Percentiles rank a stretch among this genome's conserved stretches.
Conservation (phyloP, 1,139 yeast genomes). For the Arxiozyma slooffiae region DNA sequence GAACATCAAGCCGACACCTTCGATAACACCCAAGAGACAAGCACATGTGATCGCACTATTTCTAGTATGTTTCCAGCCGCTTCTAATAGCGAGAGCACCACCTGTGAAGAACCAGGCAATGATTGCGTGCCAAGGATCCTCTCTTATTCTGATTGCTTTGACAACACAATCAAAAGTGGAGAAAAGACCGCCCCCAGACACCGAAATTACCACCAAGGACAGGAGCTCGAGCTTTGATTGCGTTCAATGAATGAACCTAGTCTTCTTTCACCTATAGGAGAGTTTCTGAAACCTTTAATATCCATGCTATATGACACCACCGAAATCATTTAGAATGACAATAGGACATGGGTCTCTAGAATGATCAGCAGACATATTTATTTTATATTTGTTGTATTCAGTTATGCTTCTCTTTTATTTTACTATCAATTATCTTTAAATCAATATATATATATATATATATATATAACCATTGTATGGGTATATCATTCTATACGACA, state of each 20-base stretch:
- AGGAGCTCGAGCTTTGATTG: conserved; percentile 94
- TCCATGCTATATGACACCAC: conserved; percentile 99
- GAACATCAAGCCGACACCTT: conserved; percentile 96
- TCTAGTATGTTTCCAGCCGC: conserved; percentile 96
- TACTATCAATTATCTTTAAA: background rate
- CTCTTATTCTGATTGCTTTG: conserved; percentile 91
- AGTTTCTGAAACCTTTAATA: conserved; percentile 94
- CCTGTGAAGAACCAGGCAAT: conserved; percentile 98
- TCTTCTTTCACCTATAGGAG: conserved; percentile 92
- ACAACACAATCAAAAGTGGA: conserved; percentile 93
- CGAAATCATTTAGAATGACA: conserved; percentile 90
- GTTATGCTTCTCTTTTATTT: too few species aligned
- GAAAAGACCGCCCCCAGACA: conserved; percentile 98
- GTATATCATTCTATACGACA: too few species aligned
- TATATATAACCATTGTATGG: too few species aligned
- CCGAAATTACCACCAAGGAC: conserved; percentile 98
- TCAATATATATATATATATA: too few species aligned
- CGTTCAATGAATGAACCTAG: conserved; percentile 85
- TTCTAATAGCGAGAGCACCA: conserved; percentile 95
- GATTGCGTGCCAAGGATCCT: conserved; percentile 97
- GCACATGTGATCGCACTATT: conserved; percentile 98
- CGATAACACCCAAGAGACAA: conserved; percentile 88
- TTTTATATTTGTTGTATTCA: too few species aligned
- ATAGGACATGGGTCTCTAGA: conserved; percentile 99
- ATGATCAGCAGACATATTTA: conserved; percentile 76